Base-by-base conservation (phyloP, 768 basidiomycete genomes). In the Mycena alexandri region DNA sequence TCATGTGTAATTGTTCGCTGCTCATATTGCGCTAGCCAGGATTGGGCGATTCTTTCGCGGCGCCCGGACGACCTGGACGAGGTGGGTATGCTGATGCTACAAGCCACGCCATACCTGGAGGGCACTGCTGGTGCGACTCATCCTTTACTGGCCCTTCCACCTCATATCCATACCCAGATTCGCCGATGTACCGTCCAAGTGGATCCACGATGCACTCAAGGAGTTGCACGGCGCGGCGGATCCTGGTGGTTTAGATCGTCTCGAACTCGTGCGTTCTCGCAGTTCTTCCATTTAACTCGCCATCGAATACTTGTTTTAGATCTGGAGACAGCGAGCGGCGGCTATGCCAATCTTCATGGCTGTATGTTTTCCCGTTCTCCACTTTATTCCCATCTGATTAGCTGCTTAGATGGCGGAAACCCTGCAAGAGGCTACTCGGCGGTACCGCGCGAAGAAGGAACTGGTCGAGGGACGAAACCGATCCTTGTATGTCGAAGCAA, bases 341-440 rank as follows among this genome's bases (percentile, higher is more conserved):
- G 38, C 22, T 11, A 11, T 52, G 48, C n/a, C n/a, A n/a, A n/a
- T n/a, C n/a, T n/a, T n/a, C n/a, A n/a, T n/a, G n/a, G n/a, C n/a
- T n/a, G n/a, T n/a, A n/a, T n/a, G n/a, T n/a, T n/a, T n/a, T n/a
- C n/a, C n/a, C n/a, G n/a, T n/a, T n/a, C n/a, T n/a, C n/a, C n/a
- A n/a, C n/a, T n/a, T n/a, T n/a, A n/a, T n/a, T n/a, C n/a, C n/a
- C n/a, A n/a, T n/a, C n/a, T n/a, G n/a, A n/a, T n/a, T n/a, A n/a
- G n/a, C n/a, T n/a, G n/a, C n/a, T n/a, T n/a, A 61, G 60, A 52
- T 53, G 60, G 41, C 60, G 1, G 60, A 61, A 14, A 53, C 60
- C 0, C 12, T 61, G 1, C 60, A 53, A 13, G 7, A n/a, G 2
- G 25, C 41, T 1, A 19, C 51, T 6, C 8, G 25, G n/a, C 25